Base-by-base conservation (phyloP, 108 stramenopile species). In the Cyclotella choctawhatcheeana region DNA sequence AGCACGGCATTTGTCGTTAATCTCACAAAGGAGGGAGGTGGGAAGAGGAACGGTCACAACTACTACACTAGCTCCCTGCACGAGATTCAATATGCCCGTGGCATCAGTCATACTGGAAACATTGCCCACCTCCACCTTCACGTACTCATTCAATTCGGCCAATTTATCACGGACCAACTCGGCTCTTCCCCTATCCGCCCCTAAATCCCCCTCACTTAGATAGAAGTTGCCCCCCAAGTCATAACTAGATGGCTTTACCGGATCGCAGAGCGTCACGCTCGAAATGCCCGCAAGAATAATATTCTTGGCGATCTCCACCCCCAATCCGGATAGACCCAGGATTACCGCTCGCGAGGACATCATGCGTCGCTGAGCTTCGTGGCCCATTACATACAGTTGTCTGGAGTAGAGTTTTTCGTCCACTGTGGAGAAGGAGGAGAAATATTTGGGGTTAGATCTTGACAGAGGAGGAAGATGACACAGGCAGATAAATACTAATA, bases 371-470 rank as follows among this genome's bases (percentile, higher is more conserved):
- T 99, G 97, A 27, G 98, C 99, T 81, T 98, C 98, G 79, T 97
- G 96, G 44, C 99, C 99, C 96, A 98, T 97, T n/a, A 99, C 98
- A 73, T 98, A 98, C 25, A 99, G 95, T 84, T 99, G 99, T 20
- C 98, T 96, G 50, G 96, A 97, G 77, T 99, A 99, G 64, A 97
- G 79, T 66, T 94, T 94, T 73, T 99, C 98, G 76, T 99, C 98
- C 56, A 99, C 94, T 69, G 67, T 13, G 8, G 13, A 12, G 34
- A 40, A 5, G 33, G 34, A 48, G 47, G 47, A n/a, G 8, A 48
- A n/a, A 48, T 40, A 40, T 40, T 40, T 8, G 8, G 37, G 37
- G 24, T 22, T 22, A 1, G 10, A 18, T 18, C 1, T 31, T 2
- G 10, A 5, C 7, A 13, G 22, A 24, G 8, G 5, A 12, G 29